Evolutionary conservation across 805 yeast genomes (phyloP).

Genomic region (Ogataea glucozyma): DNA sequence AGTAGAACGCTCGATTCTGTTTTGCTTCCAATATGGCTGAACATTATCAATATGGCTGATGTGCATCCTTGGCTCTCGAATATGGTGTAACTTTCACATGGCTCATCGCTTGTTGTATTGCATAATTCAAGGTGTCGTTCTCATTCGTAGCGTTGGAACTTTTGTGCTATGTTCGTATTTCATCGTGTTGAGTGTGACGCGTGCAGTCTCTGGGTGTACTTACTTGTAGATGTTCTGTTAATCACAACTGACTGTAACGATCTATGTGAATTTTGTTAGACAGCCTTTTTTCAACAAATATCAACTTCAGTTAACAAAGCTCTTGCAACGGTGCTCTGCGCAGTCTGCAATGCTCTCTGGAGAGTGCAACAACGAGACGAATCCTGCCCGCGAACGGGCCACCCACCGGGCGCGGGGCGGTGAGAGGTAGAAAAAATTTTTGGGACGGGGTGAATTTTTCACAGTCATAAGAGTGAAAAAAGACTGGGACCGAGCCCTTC

Average conservation of each 20-base stretch:
- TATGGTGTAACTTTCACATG: too few relatives aligned
- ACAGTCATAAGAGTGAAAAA: constrained; percentile 9
- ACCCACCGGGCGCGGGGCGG: constrained; percentile 4
- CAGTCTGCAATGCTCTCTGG: constrained; percentile 2
- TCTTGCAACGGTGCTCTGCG: constrained; percentile 1
- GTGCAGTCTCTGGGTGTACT: constrained; percentile 6
- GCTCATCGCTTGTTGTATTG: not conserved
- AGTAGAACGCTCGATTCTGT: too few relatives aligned
- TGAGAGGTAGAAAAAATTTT: constrained; percentile 1
- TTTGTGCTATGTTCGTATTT: not conserved
- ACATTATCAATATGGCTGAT: not conserved
- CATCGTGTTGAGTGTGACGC: not conserved
- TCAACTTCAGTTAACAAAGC: constrained; percentile 3
- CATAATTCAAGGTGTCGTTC: not conserved
- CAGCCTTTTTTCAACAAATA: constrained; percentile 1
- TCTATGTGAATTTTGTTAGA: not conserved
- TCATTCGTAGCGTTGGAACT: not conserved
- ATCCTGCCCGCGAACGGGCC: constrained; percentile 1
- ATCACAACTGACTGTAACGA: constrained; percentile 10
- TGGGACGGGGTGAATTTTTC: constrained; percentile 16
- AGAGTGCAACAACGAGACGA: not conserved
- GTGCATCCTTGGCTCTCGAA: not conserved
- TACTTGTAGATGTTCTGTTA: constrained; percentile 12
- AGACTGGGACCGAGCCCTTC: constrained; percentile 9
- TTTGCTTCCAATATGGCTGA: not conserved